phyloP scores from a whole-genome alignment of 805 yeast species.

The Ogataea parapolymorpha region DNA sequence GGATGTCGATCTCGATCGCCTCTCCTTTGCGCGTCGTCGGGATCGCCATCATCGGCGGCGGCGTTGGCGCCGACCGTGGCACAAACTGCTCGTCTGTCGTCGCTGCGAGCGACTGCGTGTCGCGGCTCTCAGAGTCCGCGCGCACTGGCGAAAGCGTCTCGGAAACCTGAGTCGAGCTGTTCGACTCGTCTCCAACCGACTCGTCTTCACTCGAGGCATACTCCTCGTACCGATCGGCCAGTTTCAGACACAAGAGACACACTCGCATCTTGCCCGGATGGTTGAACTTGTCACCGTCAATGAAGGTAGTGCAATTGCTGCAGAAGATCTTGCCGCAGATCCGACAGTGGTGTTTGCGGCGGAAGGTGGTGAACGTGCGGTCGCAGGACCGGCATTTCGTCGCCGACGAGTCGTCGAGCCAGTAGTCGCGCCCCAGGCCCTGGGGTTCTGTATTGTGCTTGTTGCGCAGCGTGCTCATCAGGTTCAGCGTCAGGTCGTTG shows the following conservation, averaged over 20 bases:
- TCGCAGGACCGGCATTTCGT: conserved; percentile 84
- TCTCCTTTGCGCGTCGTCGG: conserved; percentile 81
- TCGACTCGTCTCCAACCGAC: conserved; percentile 39
- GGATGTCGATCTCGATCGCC: conserved; percentile 64
- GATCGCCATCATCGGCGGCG: conserved; percentile 72
- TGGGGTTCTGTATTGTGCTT: conserved; percentile 21
- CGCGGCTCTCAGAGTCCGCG: conserved; percentile 14
- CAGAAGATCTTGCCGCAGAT: conserved; percentile 96
- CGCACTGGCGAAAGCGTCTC: conserved; percentile 18
- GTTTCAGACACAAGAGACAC: conserved; percentile 66
- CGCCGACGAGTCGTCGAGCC: conserved; percentile 96
- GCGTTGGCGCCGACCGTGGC: conserved; percentile 42
- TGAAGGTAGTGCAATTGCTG: conserved; percentile 69
- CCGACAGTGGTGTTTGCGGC: conserved; percentile 92
- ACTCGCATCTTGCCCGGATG: conserved; percentile 69
- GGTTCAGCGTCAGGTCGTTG: conserved; percentile 23
- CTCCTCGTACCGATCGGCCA: conserved; percentile 65
- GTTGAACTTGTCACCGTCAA: conserved; percentile 63
- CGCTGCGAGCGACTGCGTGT: conserved; percentile 7
- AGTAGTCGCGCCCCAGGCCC: conserved; percentile 72
- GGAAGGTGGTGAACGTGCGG: conserved; percentile 73
- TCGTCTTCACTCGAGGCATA: conserved; percentile 61
- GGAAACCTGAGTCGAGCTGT: conserved; percentile 18
- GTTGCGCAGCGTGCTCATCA: conserved; percentile 22
- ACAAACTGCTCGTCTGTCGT: conserved; percentile 9